Percentiles rank a stretch among this genome's conserved stretches.
Evolutionary conservation across 2,329 filamentous ascomycete species (phyloP).

Genomic region (Botrytis hyacinthi): DNA sequence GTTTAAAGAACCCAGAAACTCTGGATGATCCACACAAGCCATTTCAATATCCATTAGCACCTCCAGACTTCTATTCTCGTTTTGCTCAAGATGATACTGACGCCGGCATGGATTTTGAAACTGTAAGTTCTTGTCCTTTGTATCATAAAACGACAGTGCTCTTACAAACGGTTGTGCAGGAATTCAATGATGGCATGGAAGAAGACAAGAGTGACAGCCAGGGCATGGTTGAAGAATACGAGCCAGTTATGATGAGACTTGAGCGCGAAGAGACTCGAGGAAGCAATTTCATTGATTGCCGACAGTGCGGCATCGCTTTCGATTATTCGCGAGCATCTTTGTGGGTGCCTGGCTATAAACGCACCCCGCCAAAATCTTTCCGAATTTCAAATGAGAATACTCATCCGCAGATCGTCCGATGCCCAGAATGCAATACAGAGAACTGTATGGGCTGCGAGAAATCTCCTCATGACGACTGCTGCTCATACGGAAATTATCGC

Average conservation of each 20-base stretch:
- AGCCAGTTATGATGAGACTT: background rate
- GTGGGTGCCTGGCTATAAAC: conserved; percentile 1
- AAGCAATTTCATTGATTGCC: background rate
- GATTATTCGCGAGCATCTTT: background rate
- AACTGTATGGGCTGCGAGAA: background rate
- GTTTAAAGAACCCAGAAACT: background rate
- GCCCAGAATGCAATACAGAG: background rate
- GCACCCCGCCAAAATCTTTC: background rate
- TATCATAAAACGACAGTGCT: background rate
- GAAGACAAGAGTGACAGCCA: background rate
- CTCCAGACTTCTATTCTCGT: background rate
- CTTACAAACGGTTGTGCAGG: background rate
- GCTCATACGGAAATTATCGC: background rate
- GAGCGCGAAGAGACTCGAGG: background rate
- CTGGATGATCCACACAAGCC: background rate
- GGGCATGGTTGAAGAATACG: background rate
- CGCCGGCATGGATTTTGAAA: no score
- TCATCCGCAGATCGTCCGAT: background rate
- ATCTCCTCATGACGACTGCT: background rate
- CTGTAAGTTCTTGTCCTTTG: background rate
- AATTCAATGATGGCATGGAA: background rate
- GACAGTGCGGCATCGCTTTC: background rate
- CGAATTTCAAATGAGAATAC: background rate
- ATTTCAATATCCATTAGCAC: background rate
- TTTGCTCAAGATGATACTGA: background rate